These are phyloP conservation scores for Musa balbisiana DNA, from an alignment of 202 grass and related monocot species.

Conservation along the genomic window DNA sequence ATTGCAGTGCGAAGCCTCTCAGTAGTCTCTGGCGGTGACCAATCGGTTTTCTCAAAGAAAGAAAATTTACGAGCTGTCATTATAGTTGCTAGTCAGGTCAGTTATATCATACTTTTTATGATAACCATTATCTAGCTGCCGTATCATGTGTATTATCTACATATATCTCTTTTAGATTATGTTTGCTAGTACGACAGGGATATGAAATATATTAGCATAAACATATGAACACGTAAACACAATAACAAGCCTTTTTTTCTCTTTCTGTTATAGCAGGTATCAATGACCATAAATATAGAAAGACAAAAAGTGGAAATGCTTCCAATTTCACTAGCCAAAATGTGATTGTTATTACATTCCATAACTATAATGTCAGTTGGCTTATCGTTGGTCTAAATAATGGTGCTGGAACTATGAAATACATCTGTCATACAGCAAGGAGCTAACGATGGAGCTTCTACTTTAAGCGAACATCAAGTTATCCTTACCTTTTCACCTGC, in stretches of 20 bases:
- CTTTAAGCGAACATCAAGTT: not conserved
- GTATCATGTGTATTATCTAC: not conserved
- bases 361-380: not conserved
- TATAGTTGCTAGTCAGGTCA: constrained; percentile 86
- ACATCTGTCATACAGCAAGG: not conserved
- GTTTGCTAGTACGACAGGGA: not conserved
- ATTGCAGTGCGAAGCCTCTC: constrained; percentile 43
- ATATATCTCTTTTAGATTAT: not conserved
- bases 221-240: not conserved
- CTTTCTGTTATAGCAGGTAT: not conserved
- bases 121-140: constrained; percentile 1
- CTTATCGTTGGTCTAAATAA: not conserved
- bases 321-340: not conserved
- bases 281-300: not conserved
- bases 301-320: not conserved
- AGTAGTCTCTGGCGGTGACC: constrained; percentile 27
- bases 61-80: constrained; percentile 79
- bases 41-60: constrained; percentile 60
- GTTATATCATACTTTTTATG: constrained; percentile 28
- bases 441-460: not conserved
- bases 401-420: not conserved
- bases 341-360: not conserved
- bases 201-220: not conserved
- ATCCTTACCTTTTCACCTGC: too few species aligned
- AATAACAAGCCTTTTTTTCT: not conserved